Evolutionary conservation across 202 grass and related monocot species (phyloP).

Genomic region (Saccharum hybrid): DNA sequence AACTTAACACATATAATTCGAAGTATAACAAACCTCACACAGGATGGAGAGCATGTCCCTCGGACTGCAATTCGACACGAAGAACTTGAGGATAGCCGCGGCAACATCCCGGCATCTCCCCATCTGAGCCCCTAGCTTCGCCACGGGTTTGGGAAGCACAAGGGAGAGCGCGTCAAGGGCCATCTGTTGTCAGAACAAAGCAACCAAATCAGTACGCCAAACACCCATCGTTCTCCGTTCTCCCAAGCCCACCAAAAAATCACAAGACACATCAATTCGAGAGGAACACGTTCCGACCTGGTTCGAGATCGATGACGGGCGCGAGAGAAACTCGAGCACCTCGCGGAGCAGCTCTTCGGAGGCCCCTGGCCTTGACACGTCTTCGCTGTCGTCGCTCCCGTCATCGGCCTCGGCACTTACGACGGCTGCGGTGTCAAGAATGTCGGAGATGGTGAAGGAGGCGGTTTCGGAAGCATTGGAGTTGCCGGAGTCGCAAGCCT

Average conservation of each 20-base stretch:
- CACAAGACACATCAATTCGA: not conserved
- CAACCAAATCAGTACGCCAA: slow-evolving; percentile 22
- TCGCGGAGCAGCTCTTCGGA: slow-evolving; percentile 66
- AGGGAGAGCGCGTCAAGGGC: slow-evolving; percentile 73
- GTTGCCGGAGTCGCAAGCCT: slow-evolving; percentile 56
- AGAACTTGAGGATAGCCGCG: slow-evolving; percentile 51
- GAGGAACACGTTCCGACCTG: slow-evolving; percentile 46
- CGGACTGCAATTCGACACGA: slow-evolving; percentile 64
- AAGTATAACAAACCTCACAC: slow-evolving; percentile 63
- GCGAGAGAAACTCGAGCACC: slow-evolving; percentile 59
- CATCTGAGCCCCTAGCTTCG: slow-evolving; percentile 55
- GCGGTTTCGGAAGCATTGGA: slow-evolving; percentile 18
- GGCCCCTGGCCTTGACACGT: not conserved
- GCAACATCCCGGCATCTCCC: slow-evolving; percentile 53
- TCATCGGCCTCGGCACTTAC: not conserved
- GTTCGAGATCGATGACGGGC: slow-evolving; percentile 56
- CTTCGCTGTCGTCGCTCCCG: not conserved
- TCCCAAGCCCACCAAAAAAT: not conserved
- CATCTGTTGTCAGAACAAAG: slow-evolving; percentile 46
- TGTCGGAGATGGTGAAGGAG: not conserved
- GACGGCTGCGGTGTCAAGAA: slow-evolving; percentile 33
- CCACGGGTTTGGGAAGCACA: slow-evolving; percentile 69
- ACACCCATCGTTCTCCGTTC: not conserved
- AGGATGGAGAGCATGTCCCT: slow-evolving; percentile 86
- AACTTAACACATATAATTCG: slow-evolving; percentile 5